Evolutionary conservation across 2,329 filamentous ascomycete species (phyloP).

Genomic region (Pseudogymnoascus destructans): DNA sequence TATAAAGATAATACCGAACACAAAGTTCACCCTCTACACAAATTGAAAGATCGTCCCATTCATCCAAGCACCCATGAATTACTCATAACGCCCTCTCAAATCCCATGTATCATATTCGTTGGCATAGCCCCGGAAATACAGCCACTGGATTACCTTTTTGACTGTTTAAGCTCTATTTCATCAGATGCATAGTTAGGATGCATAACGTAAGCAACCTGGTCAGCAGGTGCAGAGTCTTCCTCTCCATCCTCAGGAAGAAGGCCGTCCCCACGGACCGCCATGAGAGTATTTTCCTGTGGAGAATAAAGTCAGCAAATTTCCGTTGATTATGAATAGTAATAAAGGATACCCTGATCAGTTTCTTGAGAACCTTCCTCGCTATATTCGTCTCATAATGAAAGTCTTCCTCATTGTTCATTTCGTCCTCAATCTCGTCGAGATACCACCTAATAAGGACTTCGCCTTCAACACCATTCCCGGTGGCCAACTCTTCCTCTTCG

Average conservation of each 20-base stretch:
- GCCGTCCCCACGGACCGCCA: constrained; percentile 57
- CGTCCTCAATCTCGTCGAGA: constrained; percentile 76
- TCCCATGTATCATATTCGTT: constrained; percentile 1
- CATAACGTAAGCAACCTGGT: constrained; percentile 64
- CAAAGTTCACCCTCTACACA: background rate
- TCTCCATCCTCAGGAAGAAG: constrained; percentile 36
- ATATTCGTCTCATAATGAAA: constrained; percentile 61
- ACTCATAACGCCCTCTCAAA: background rate
- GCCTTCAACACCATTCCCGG: constrained; percentile 72
- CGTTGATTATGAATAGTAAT: constrained; percentile 35
- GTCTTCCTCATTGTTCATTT: constrained; percentile 69
- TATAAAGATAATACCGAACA: background rate
- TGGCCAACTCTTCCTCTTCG: constrained; percentile 63
- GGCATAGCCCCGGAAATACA: background rate
- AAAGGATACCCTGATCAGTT: constrained; percentile 77
- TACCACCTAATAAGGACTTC: constrained; percentile 80
- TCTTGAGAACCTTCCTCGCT: constrained; percentile 76
- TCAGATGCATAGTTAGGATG: constrained; percentile 91
- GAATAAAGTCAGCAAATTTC: constrained; percentile 29
- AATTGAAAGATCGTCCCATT: background rate
- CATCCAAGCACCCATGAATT: constrained; percentile 1
- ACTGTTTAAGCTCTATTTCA: constrained; percentile 17
- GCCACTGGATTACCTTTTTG: constrained; percentile 1
- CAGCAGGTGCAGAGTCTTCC: constrained; percentile 30
- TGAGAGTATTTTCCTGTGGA: constrained; percentile 67